A percentile compares a stretch with the other conserved stretches of the same genome.
These are phyloP conservation scores for Taiozyma sp. DNA, from an alignment of 1,139 yeast genomes.

Conservation along the genomic window DNA sequence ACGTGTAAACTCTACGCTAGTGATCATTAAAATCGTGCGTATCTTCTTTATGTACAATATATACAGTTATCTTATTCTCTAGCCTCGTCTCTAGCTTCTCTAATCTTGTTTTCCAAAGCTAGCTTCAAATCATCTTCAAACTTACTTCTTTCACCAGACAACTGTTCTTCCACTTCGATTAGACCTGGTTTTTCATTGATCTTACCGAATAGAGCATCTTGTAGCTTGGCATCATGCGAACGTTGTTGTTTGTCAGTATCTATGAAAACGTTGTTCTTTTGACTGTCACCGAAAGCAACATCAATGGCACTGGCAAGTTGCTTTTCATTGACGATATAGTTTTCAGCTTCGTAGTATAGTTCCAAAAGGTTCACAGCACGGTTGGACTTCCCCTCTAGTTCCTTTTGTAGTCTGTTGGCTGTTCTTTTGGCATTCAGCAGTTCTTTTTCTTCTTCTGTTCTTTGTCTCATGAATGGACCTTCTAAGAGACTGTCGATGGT, in stretches of 20 bases:
- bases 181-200: constrained; percentile 27
- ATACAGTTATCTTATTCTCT: background rate
- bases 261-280: background rate
- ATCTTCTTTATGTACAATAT: background rate
- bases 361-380: constrained; percentile 58
- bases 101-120: background rate
- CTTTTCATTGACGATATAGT: constrained; percentile 36
- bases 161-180: constrained; percentile 25
- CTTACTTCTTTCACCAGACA: constrained; percentile 26
- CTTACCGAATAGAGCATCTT: constrained; percentile 30
- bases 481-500: constrained; percentile 66
- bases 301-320: constrained; percentile 29
- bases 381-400: constrained; percentile 38
- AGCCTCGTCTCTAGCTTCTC: background rate
- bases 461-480: constrained; percentile 65
- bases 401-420: constrained; percentile 44
- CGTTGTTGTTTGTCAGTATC: constrained; percentile 5
- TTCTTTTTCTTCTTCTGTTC: constrained; percentile 64
- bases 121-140: constrained; percentile 16
- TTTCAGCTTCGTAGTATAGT: constrained; percentile 66
- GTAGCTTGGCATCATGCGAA: constrained; percentile 18
- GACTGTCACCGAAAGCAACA: constrained; percentile 23
- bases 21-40: background rate
- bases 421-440: constrained; percentile 46
- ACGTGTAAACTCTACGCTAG: background rate